Base-by-base conservation (phyloP, 345 rosid genomes). In the Heritiera littoralis region DNA sequence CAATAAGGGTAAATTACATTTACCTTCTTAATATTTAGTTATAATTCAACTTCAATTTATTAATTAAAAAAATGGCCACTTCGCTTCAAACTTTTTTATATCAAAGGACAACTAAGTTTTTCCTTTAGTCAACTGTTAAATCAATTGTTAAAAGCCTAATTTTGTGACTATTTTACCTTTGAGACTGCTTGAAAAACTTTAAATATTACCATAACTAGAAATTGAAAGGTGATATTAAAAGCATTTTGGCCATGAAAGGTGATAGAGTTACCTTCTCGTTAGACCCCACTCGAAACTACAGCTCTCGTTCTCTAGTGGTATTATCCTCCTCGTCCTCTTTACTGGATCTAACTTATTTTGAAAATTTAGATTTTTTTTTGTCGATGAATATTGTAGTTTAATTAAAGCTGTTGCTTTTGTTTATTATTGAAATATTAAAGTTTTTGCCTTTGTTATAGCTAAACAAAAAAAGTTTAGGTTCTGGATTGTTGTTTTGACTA, bases 171-270 rank as follows among this genome's bases (percentile, higher is more conserved):
- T 23, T 23, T 23, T 23, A 23, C 28, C 28, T 23, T 23, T 23
- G 28, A 0, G 28, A 23, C 28, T 23, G 28, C 28, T 23, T 23
- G 28, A 23, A 23, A 23, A 23, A 23, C 28, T 23, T 23, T 23
- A 23, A 23, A 23, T 23, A 23, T 23, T 23, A 23, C 28, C 28
- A 23, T 23, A 23, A 23, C 28, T 23, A 23, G 28, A 23, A 23
- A 23, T 23, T 23, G 28, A 23, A 23, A 23, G 28, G 28, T 23
- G 28, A 23, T 23, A 23, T 23, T 23, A 23, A 23, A 23, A 23
- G 98, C 75, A 67, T 93, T 35, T 69, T 93, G 15, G 98, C 87
- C 38, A 74, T 92, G 80, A 93, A 89, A 78, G 98, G 98, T 20
- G 87, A 94, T 82, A 74, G 20, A 20, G 87, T 94, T 85, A 88